Evolutionary conservation across 306 rosid genomes (phyloP), one percentile per base, ranked within the genome.

Genomic region (Glycine latifolia): DNA sequence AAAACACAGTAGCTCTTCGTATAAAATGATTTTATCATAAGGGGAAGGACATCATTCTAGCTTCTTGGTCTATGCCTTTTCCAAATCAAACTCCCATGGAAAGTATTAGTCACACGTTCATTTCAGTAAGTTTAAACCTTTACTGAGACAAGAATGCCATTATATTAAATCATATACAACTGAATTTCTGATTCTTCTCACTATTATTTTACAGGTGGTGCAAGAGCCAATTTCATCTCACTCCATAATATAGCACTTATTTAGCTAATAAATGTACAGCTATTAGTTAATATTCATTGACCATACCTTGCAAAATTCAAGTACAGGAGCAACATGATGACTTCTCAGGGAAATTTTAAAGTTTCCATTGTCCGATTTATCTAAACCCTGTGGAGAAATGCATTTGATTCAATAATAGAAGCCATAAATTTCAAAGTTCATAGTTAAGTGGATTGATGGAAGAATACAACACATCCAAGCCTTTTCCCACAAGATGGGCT

Each of bases 301-400:
- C 56, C 85, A 74, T 92, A 95, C 99, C 98, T 91, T 86, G 78
- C 99, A 95, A 87, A 88, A 93, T 85, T 95, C 97, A 62, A 95
- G 89, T 48, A 93, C 86, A 46, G 91, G 94, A 4, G 92, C 87
- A 87, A 90, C 89, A 31, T 89, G 94, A 92, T 89, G 91, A 79
- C 90, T 89, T 91, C 86, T 88, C 82, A 95, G 71, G 65, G 76
- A 79, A 82, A 95, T 88, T 89, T 91, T 93, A 79, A 91, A 84
- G 80, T 90, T 91, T 68, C 98, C 97, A 81, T 92, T 82, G 80
- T 88, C 90, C 86, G 85, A 78, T 90, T 86, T 93, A 76, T 86
- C 90, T 67, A 95, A 86, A 87, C 87, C 87, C 99, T 95, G 92
- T 59, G 39, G 44, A 81, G 60, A 83, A 72, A 77, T 33, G 46